Conservation (phyloP, 2,329 filamentous ascomycete species). For the Mycosphaerella sp. region DNA sequence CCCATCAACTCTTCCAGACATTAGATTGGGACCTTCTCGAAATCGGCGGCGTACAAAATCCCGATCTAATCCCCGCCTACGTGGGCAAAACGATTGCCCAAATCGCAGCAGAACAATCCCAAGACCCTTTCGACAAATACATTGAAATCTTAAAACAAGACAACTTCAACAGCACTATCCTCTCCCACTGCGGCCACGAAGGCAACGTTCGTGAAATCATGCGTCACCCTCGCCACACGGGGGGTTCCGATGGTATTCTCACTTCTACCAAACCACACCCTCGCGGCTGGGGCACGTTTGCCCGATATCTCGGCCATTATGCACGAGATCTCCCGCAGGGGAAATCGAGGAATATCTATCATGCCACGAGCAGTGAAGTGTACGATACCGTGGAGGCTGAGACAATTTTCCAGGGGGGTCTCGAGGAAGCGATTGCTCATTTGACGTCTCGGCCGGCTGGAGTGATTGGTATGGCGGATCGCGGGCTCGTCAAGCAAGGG, state of each 20-base stretch:
- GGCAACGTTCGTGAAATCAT: conserved; percentile 27
- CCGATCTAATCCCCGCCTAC: conserved; percentile 15
- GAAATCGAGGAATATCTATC: conserved; percentile 22
- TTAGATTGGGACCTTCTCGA: conserved; percentile 28
- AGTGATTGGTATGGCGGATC: conserved; percentile 21
- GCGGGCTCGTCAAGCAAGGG: conserved; percentile 23
- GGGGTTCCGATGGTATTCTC: conserved; percentile 27
- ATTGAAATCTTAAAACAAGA: conserved; percentile 26
- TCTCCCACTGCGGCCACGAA: conserved; percentile 27
- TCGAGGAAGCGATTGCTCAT: conserved; percentile 28
- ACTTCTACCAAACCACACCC: conserved; percentile 29
- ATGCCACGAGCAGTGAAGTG: conserved; percentile 10
- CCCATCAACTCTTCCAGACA: conserved; percentile 3
- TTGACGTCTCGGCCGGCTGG: conserved; percentile 24
- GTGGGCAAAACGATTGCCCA: conserved; percentile 27
- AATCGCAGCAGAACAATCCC: conserved; percentile 21
- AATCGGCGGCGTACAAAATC: conserved; percentile 25
- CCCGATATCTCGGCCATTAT: conserved; percentile 28
- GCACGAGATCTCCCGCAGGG: conserved; percentile 23
- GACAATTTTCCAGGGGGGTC: conserved; percentile 24
- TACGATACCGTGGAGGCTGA: conserved; percentile 23
- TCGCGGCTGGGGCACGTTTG: conserved; percentile 29
- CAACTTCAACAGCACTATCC: conserved; percentile 26
- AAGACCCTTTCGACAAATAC: conserved; percentile 27
- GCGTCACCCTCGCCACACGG: conserved; percentile 25